Evolutionary conservation across 108 stramenopile genomes (phyloP).

Genomic region (Cyclostephanos tholiformis): DNA sequence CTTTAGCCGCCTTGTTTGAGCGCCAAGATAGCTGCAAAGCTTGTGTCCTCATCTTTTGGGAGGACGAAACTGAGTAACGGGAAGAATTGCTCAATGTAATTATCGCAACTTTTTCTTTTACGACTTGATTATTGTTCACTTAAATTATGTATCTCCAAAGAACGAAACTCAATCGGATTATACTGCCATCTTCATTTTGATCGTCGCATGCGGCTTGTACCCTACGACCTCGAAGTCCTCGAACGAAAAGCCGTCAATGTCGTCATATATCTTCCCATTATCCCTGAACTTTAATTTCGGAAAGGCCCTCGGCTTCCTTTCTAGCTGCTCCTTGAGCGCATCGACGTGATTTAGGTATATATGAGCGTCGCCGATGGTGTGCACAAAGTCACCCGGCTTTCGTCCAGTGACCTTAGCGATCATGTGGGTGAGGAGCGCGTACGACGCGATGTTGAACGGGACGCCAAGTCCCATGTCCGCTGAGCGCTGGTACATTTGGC

Average conservation of each 20-base stretch:
- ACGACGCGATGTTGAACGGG: constrained; percentile 99
- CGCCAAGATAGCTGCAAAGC: too few relatives aligned
- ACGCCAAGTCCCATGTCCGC: constrained; percentile 99
- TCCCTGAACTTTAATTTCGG: constrained; percentile 92
- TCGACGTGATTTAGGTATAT: constrained; percentile 99
- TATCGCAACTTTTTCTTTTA: too few relatives aligned
- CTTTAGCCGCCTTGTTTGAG: too few relatives aligned
- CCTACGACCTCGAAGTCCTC: constrained; percentile 93
- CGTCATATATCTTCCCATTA: constrained; percentile 57
- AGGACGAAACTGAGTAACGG: too few relatives aligned
- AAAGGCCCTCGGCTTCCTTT: constrained; percentile 91
- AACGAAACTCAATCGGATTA: constrained; percentile 26
- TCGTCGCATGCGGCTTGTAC: constrained; percentile 92
- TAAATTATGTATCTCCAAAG: too few relatives aligned
- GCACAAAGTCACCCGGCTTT: constrained; percentile 98
- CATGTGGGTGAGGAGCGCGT: constrained; percentile 94
- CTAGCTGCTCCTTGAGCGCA: constrained; percentile 93
- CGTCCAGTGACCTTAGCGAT: constrained; percentile 93
- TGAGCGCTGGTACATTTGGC: constrained; percentile 99
- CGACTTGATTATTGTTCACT: too few relatives aligned
- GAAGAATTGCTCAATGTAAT: too few relatives aligned
- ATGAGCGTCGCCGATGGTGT: constrained; percentile 98
- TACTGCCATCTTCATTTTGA: constrained; percentile 99
- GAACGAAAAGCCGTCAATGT: constrained; percentile 91
- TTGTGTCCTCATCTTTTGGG: too few relatives aligned